Evolutionary conservation across 1,284 basidiomycete genomes (phyloP).

Genomic region (Heterobasidion parviporum): DNA sequence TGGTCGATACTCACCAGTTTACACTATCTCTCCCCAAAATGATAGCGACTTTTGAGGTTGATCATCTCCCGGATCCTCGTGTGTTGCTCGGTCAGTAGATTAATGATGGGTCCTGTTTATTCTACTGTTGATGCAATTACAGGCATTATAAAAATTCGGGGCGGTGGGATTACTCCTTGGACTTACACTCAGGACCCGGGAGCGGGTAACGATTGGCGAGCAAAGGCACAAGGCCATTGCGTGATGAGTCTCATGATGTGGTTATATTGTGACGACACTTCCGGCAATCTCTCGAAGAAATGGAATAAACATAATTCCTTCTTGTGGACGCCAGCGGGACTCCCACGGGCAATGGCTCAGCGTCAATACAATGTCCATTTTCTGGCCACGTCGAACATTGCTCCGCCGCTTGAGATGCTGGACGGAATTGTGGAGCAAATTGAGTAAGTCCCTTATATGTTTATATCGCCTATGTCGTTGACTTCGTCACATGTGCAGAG

Average conservation of each 20-base stretch:
- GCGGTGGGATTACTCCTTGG: background rate
- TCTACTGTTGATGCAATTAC: no score
- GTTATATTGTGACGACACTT: conserved; percentile 37
- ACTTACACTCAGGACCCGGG: background rate
- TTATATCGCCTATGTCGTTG: background rate
- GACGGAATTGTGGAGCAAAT: background rate
- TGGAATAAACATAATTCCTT: conserved; percentile 34
- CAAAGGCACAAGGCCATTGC: conserved; percentile 9
- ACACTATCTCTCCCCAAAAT: no score
- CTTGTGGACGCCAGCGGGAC: conserved; percentile 21
- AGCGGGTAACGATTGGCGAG: conserved; percentile 12
- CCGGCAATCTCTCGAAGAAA: conserved; percentile 33
- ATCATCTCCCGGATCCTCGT: no score
- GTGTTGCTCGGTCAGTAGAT: no score
- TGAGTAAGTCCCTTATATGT: background rate
- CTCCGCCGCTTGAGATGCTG: background rate
- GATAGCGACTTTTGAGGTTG: no score
- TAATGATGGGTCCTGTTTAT: no score
- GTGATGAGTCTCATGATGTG: conserved; percentile 23
- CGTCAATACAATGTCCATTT: conserved; percentile 14
- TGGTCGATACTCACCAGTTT: no score
- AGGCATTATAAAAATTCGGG: no score
- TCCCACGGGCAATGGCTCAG: conserved; percentile 12
- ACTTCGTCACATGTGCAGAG: conserved; percentile 8
- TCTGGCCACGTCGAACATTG: background rate